Evolutionary conservation across 345 rosid genomes (phyloP).

Genomic region (Acer yangbiense): DNA sequence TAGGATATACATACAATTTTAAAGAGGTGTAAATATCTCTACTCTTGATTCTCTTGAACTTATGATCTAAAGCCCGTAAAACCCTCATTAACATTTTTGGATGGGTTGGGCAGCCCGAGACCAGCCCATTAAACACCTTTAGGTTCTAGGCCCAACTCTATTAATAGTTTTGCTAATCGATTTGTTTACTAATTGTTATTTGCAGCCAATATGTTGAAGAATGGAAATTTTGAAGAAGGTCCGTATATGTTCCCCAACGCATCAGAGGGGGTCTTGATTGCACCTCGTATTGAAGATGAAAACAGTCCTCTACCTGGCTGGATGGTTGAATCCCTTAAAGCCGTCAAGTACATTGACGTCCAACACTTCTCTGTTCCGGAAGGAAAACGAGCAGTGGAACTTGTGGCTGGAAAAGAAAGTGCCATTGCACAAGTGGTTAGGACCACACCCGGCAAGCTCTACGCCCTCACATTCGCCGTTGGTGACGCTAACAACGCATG

Average conservation of each 20-base stretch:
- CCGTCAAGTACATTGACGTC: slow-evolving; percentile 51
- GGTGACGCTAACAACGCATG: slow-evolving; percentile 51
- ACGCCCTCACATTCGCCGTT: slow-evolving; percentile 35
- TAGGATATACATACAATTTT: no score
- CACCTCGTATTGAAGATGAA: slow-evolving; percentile 56
- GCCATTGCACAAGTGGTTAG: slow-evolving; percentile 45
- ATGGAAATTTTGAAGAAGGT: slow-evolving; percentile 53
- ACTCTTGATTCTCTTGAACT: no score
- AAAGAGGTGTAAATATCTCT: no score
- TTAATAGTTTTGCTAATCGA: background rate
- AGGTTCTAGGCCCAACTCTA: background rate
- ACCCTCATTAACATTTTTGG: no score
- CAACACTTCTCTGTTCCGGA: slow-evolving; percentile 43
- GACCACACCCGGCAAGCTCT: slow-evolving; percentile 37
- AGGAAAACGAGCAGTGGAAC: slow-evolving; percentile 51
- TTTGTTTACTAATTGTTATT: background rate
- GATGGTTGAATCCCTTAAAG: slow-evolving; percentile 60
- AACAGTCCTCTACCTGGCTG: slow-evolving; percentile 55
- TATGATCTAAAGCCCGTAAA: no score
- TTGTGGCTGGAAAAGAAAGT: slow-evolving; percentile 59
- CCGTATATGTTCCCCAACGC: slow-evolving; percentile 52
- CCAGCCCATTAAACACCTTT: no score
- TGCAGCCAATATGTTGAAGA: slow-evolving; percentile 50
- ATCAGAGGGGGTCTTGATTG: slow-evolving; percentile 53
- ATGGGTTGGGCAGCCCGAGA: no score